phyloP scores from a whole-genome alignment of 1,139 yeast species.

The Hyphopichia pseudoburtonii region DNA sequence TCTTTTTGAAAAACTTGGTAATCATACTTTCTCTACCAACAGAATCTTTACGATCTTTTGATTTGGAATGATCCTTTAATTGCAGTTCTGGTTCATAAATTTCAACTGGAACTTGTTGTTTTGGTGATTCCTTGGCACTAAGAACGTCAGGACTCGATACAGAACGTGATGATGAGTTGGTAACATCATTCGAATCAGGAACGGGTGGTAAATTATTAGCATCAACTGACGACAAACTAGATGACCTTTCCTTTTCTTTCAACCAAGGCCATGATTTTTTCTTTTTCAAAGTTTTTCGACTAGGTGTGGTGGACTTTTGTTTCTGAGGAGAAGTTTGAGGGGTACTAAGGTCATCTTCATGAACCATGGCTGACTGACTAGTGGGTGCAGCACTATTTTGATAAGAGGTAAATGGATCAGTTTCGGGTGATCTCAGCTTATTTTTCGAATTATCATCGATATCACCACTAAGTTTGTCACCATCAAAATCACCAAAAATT shows the following conservation, averaged over 20 bases:
- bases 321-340: slow-evolving; percentile 13
- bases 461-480: neutral
- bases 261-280: slow-evolving; percentile 45
- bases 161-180: slow-evolving; percentile 24
- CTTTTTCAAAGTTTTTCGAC: slow-evolving; percentile 26
- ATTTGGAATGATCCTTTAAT: slow-evolving; percentile 7
- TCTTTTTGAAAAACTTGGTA: slow-evolving; percentile 45
- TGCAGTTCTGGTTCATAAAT: slow-evolving; percentile 8
- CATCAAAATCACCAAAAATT: neutral
- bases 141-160: slow-evolving; percentile 34
- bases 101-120: slow-evolving; percentile 6
- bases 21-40: slow-evolving; percentile 43
- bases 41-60: slow-evolving; percentile 9
- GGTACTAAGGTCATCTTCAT: neutral
- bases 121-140: slow-evolving; percentile 3
- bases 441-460: neutral
- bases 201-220: slow-evolving; percentile 19
- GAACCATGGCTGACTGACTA: slow-evolving; percentile 1
- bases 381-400: neutral
- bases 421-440: neutral
- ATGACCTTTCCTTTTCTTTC: slow-evolving; percentile 38
- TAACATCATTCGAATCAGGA: slow-evolving; percentile 11
- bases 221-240: slow-evolving; percentile 30
- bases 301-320: slow-evolving; percentile 12
- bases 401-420: slow-evolving; percentile 1